phyloP scores from a whole-genome alignment of 345 rosid genomes.

The Noccaea caerulescens region DNA sequence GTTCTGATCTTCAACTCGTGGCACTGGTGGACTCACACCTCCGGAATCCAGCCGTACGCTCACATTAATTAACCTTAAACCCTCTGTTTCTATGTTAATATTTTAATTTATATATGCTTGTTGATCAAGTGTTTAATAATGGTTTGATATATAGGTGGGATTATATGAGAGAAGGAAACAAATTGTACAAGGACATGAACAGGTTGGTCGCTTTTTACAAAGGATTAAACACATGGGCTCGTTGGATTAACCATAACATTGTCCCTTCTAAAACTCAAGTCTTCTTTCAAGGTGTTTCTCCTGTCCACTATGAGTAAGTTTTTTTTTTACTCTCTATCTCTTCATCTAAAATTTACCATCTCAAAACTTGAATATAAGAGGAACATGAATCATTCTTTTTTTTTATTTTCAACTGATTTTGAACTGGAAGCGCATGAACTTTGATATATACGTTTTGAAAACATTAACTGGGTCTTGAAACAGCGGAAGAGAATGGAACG shows the following conservation, averaged over 20 bases:
- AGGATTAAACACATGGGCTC: constrained; percentile 90
- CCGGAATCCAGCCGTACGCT: constrained; percentile 69
- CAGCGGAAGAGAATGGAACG: constrained; percentile 85
- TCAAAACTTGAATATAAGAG: background rate
- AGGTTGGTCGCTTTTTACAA: constrained; percentile 78
- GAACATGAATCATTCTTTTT: background rate
- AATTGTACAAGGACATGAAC: constrained; percentile 76
- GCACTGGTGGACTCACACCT: constrained; percentile 97
- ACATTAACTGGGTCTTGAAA: background rate
- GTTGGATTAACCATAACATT: constrained; percentile 77
- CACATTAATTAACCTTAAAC: background rate
- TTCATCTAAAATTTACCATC: too few species aligned
- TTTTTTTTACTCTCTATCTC: background rate
- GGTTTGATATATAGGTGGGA: constrained; percentile 58
- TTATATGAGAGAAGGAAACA: constrained; percentile 70
- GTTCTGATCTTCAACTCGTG: constrained; percentile 83
- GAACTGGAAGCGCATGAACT: too few species aligned
- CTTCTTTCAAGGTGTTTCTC: constrained; percentile 86
- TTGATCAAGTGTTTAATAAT: constrained; percentile 6
- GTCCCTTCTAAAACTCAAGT: constrained; percentile 70
- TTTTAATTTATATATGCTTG: background rate
- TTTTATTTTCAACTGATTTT: background rate
- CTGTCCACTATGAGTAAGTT: constrained; percentile 87
- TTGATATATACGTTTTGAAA: background rate
- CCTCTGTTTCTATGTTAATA: background rate